Conservation (phyloP, 345 rosid genomes). For the Gossypium turneri region DNA sequence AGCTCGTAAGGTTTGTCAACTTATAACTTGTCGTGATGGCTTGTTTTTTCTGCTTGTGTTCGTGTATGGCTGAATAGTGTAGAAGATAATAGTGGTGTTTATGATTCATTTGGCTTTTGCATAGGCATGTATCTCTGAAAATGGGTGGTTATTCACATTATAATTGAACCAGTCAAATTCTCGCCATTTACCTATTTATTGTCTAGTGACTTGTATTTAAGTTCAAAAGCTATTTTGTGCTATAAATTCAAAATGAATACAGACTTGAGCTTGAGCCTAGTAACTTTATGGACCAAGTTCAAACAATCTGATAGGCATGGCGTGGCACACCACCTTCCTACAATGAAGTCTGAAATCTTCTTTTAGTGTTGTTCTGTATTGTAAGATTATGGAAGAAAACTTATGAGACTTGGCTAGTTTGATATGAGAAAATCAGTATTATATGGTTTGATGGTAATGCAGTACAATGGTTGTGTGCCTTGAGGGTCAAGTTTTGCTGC, state of each 20-base stretch:
- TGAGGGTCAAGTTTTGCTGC: not conserved
- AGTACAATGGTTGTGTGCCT: not conserved
- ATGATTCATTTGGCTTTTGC: not conserved
- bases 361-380: not conserved
- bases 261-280: not conserved
- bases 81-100: too few species aligned
- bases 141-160: not conserved
- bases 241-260: not conserved
- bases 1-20: constrained; percentile 78
- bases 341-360: not conserved
- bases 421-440: not conserved
- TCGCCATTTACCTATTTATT: not conserved
- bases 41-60: not conserved
- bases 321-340: not conserved
- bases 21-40: not conserved
- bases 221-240: not conserved
- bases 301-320: not conserved
- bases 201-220: not conserved
- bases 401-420: not conserved
- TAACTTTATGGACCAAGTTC: not conserved
- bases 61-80: too few species aligned
- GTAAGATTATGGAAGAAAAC: not conserved
- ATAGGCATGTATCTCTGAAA: too few species aligned
- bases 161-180: not conserved
- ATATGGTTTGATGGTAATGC: not conserved